Evolutionary conservation across 129 eudicot genomes (phyloP).

Genomic region (Flaveria trinervia): DNA sequence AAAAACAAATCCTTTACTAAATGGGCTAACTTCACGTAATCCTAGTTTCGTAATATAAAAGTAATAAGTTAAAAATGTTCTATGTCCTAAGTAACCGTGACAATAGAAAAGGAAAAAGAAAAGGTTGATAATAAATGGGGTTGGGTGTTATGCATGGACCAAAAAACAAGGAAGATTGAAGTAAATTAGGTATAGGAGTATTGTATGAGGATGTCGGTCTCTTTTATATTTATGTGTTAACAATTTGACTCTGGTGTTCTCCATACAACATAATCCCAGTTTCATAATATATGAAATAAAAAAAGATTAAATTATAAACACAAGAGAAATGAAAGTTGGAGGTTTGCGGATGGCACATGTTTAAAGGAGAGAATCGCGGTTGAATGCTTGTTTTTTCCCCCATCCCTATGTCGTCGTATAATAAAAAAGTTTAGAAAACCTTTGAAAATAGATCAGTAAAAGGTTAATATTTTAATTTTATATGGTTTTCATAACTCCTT

Average conservation of each 20-base stretch:
- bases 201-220: constrained; percentile 34
- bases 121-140: not conserved
- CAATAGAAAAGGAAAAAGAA: not conserved
- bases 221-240: not conserved
- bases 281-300: not conserved
- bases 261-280: constrained; percentile 6
- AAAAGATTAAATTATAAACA: not conserved
- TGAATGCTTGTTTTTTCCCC: constrained; percentile 40
- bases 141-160: constrained; percentile 14
- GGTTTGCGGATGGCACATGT: constrained; percentile 30
- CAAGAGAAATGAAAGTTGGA: not conserved
- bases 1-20: too few species aligned
- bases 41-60: too few species aligned
- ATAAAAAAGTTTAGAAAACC: not conserved
- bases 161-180: constrained; percentile 30
- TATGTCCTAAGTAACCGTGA: not conserved
- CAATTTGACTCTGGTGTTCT: constrained; percentile 13
- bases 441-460: too few species aligned
- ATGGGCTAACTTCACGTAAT: too few species aligned
- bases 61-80: not conserved
- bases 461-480: too few species aligned
- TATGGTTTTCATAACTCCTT: too few species aligned
- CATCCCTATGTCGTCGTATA: constrained; percentile 29
- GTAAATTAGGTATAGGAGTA: not conserved
- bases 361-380: constrained; percentile 42